Evolutionary conservation across 169 alveolate genomes (phyloP).

Genomic region (Plasmodium adleri): DNA sequence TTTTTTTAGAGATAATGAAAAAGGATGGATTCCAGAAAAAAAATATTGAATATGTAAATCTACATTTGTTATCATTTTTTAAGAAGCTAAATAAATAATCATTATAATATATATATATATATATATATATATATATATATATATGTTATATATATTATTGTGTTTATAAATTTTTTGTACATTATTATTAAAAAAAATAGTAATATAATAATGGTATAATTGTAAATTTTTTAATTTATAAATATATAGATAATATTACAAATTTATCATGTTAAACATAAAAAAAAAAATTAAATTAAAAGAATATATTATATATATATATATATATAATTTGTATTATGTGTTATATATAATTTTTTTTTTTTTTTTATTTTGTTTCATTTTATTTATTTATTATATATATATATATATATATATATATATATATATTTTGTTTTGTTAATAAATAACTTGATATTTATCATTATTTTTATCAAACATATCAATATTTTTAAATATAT

Average conservation of each 20-base stretch:
- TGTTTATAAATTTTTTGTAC: background rate
- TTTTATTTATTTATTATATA: background rate
- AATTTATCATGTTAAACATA: no score
- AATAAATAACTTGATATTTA: slow-evolving; percentile 44
- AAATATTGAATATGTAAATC: slow-evolving; percentile 3
- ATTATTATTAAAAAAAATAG: no score
- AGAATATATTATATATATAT: background rate
- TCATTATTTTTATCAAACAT: slow-evolving; percentile 52
- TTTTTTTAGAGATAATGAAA: slow-evolving; percentile 52
- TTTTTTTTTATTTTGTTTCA: no score
- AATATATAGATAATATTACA: no score
- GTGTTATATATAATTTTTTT: no score
- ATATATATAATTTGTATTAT: no score
- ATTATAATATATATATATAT: background rate
- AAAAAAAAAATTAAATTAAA: slow-evolving; percentile 21
- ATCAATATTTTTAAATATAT: slow-evolving; percentile 56
- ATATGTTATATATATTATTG: background rate
- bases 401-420: background rate
- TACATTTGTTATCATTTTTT: background rate
- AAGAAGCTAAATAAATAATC: background rate
- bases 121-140: slow-evolving; percentile 5
- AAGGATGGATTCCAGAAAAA: slow-evolving; percentile 66
- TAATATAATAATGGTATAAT: background rate
- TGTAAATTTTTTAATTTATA: background rate
- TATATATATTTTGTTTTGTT: background rate